phyloP scores from a whole-genome alignment of 805 yeast species.

The Lachancea sp. region DNA sequence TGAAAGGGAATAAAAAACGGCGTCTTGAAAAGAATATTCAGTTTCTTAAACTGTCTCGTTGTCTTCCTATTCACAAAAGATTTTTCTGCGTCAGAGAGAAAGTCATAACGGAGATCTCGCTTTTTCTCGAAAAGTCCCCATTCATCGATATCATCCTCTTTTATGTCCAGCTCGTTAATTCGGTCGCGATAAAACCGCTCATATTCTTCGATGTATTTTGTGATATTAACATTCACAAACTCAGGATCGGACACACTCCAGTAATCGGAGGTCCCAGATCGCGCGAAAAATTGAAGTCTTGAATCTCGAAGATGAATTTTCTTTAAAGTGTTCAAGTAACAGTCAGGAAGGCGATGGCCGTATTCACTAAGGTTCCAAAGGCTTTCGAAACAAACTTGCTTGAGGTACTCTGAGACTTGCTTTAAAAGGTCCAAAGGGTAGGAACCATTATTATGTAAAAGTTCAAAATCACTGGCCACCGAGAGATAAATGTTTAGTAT shows the following conservation, averaged over 20 bases:
- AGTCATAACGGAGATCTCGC: conserved; percentile 36
- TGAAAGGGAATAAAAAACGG: conserved; percentile 81
- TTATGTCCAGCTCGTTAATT: conserved; percentile 12
- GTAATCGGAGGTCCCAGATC: conserved; percentile 11
- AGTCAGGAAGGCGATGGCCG: conserved; percentile 10
- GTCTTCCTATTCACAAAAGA: conserved; percentile 5
- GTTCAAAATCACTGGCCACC: conserved; percentile 28
- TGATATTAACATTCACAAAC: conserved; percentile 18
- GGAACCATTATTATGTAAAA: conserved; percentile 14
- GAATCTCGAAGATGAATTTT: conserved; percentile 30
- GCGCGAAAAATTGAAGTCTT: conserved; percentile 21
- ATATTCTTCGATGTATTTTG: conserved; percentile 22
- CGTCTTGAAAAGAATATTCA: conserved; percentile 50
- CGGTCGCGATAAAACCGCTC: conserved; percentile 24
- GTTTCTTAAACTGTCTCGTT: conserved; percentile 28
- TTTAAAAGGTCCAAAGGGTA: conserved; percentile 16
- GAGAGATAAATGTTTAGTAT: conserved; percentile 22
- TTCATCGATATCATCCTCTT: conserved; percentile 29
- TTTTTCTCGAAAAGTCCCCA: conserved; percentile 28
- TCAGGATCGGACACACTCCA: conserved; percentile 25
- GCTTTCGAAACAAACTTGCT: conserved; percentile 18
- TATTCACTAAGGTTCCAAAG: conserved; percentile 17
- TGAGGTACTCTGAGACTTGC: conserved; percentile 16
- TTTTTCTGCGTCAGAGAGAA: conserved; percentile 14
- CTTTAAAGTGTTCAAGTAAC: conserved; percentile 17